Conservation (phyloP, 352 stramenopile species). For the Phytopythium sindhum region DNA sequence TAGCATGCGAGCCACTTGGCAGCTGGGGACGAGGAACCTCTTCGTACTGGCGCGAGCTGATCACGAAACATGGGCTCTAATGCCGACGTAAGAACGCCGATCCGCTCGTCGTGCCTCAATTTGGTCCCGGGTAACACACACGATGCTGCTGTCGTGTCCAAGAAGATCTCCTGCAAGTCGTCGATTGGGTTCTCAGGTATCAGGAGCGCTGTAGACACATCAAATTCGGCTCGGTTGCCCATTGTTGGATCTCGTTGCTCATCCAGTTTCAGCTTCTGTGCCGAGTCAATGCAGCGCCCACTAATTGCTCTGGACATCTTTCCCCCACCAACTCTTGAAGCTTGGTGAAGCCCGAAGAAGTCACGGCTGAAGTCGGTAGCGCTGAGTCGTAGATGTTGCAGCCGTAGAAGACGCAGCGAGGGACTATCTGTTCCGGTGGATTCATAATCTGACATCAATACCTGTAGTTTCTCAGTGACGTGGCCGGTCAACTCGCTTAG, state of each 20-base stretch:
- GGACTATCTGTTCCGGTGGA: not conserved
- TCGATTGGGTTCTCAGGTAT: not conserved
- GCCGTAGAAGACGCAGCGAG: not conserved
- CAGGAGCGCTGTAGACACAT: not conserved
- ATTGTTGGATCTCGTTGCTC: not conserved
- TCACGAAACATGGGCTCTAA: slow-evolving; percentile 1
- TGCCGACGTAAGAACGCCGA: not conserved
- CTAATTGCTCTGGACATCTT: not conserved
- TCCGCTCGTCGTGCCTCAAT: not conserved
- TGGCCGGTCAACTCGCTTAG: not conserved
- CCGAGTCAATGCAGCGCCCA: not conserved
- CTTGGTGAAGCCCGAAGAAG: not conserved
- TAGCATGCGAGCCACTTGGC: not conserved
- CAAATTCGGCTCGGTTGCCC: not conserved
- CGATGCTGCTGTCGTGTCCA: not conserved
- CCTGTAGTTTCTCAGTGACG: not conserved
- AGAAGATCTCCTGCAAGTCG: slow-evolving; percentile 3
- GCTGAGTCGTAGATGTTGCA: not conserved
- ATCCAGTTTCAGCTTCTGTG: not conserved
- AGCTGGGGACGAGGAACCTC: not conserved
- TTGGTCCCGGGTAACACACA: not conserved
- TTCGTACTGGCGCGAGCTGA: not conserved
- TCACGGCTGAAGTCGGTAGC: too few species aligned
- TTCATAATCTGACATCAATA: not conserved
- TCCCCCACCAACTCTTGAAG: not conserved